phyloP scores from a whole-genome alignment of 495 filamentous ascomycete species.

The Peziza echinospora region DNA sequence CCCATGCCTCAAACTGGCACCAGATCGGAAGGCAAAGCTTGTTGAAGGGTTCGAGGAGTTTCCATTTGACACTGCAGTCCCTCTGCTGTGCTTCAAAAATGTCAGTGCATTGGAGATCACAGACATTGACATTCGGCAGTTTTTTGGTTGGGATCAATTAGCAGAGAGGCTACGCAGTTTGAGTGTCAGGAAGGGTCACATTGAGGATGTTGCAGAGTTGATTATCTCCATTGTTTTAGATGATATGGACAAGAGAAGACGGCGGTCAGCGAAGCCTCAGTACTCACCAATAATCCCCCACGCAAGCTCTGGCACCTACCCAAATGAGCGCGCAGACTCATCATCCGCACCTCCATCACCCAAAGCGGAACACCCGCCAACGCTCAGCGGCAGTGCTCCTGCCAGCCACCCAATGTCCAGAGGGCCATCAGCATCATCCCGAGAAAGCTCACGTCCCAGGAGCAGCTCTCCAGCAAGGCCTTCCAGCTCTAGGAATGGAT shows the following conservation, averaged over 20 bases:
- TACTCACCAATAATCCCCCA: slow-evolving; percentile 38
- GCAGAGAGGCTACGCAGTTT: slow-evolving; percentile 79
- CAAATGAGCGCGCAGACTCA: slow-evolving; percentile 5
- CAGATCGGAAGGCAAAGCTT: slow-evolving; percentile 69
- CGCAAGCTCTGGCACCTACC: slow-evolving; percentile 6
- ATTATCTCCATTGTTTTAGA: slow-evolving; percentile 83
- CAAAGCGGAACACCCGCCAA: slow-evolving; percentile 5
- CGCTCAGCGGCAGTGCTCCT: slow-evolving; percentile 11
- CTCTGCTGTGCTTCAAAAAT: slow-evolving; percentile 88
- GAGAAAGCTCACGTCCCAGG: slow-evolving; percentile 29
- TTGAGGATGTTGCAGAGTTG: slow-evolving; percentile 80
- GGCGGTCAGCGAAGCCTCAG: slow-evolving; percentile 66
- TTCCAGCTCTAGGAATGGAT: slow-evolving; percentile 44
- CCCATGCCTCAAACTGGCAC: slow-evolving; percentile 66
- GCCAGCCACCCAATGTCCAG: slow-evolving; percentile 25
- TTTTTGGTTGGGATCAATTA: slow-evolving; percentile 87
- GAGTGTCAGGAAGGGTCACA: slow-evolving; percentile 63
- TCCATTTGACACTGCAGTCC: slow-evolving; percentile 94
- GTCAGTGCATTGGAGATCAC: slow-evolving; percentile 77
- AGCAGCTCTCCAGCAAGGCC: slow-evolving; percentile 68
- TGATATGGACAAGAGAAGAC: slow-evolving; percentile 77
- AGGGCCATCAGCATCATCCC: slow-evolving; percentile 27
- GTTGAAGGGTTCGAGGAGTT: slow-evolving; percentile 94
- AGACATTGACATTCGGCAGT: slow-evolving; percentile 87
- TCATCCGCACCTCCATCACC: slow-evolving; percentile 16